Evolutionary conservation across 1,139 yeast genomes (phyloP).

Genomic region (Kurtzmaniella quercitrusa): DNA sequence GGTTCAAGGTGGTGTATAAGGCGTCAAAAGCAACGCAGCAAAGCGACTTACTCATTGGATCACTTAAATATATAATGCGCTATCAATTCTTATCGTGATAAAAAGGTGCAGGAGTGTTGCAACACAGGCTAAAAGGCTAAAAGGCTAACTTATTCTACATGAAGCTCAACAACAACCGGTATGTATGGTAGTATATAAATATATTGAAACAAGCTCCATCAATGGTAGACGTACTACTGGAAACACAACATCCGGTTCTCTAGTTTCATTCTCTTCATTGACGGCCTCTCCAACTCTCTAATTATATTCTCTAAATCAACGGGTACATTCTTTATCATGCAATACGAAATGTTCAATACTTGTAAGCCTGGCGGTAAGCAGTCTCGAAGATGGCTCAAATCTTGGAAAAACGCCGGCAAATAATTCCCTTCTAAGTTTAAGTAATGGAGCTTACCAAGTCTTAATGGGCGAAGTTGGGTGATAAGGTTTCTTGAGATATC

Average conservation of each 20-base stretch:
- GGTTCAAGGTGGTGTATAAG: slow-evolving; percentile 19
- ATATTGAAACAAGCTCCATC: too few species aligned
- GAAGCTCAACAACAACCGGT: too few species aligned
- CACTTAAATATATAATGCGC: neutral
- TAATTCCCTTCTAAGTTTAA: slow-evolving; percentile 21
- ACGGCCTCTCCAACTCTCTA: neutral
- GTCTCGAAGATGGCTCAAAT: slow-evolving; percentile 6
- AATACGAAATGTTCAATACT: slow-evolving; percentile 15
- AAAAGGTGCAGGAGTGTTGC: too few species aligned
- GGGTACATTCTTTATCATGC: slow-evolving; percentile 7
- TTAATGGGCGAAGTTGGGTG: slow-evolving; percentile 9
- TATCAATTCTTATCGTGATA: neutral
- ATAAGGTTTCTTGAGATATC: slow-evolving; percentile 23
- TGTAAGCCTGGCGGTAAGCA: slow-evolving; percentile 13
- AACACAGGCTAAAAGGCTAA: too few species aligned
- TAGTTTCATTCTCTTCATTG: neutral
- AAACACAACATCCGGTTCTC: neutral
- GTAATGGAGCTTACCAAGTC: slow-evolving; percentile 13
- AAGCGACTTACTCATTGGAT: slow-evolving; percentile 27
- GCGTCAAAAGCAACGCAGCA: slow-evolving; percentile 39
- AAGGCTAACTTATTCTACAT: too few species aligned
- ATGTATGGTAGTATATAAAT: too few species aligned
- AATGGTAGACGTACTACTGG: too few species aligned
- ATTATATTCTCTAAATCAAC: neutral
- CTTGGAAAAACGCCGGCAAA: slow-evolving; percentile 9